A percentile compares a stretch with the other conserved stretches of the same genome.
phyloP scores from a whole-genome alignment of 2,329 filamentous ascomycete species.

The Claviceps monticola region DNA sequence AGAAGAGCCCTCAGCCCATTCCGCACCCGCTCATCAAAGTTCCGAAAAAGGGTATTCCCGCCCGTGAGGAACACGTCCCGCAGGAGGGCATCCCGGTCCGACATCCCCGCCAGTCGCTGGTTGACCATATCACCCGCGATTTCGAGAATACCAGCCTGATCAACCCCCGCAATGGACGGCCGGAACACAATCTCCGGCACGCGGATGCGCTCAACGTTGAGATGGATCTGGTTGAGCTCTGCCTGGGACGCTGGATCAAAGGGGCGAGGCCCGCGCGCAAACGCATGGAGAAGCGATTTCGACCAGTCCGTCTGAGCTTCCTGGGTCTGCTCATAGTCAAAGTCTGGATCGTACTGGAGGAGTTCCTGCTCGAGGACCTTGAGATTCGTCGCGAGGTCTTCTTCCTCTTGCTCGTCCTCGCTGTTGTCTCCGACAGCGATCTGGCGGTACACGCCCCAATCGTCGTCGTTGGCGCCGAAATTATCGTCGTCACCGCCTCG shows the following conservation, averaged over 20 bases:
- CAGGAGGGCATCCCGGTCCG: slow-evolving; percentile 54
- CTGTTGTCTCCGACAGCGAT: slow-evolving; percentile 73
- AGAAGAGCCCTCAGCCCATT: slow-evolving; percentile 60
- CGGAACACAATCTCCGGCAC: slow-evolving; percentile 91
- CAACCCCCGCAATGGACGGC: slow-evolving; percentile 77
- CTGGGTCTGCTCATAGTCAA: slow-evolving; percentile 83
- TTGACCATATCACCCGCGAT: slow-evolving; percentile 82
- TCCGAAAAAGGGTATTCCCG: slow-evolving; percentile 76
- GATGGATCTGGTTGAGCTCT: slow-evolving; percentile 75
- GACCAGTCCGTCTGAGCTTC: slow-evolving; percentile 94
- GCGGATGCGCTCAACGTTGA: slow-evolving; percentile 92
- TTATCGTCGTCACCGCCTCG: slow-evolving; percentile 87
- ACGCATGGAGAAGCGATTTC: slow-evolving; percentile 79
- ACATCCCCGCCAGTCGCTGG: slow-evolving; percentile 53
- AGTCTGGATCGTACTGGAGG: slow-evolving; percentile 71
- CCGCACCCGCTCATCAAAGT: slow-evolving; percentile 71
- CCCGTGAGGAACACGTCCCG: slow-evolving; percentile 87
- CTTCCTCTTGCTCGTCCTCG: slow-evolving; percentile 85
- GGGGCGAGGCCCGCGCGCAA: slow-evolving; percentile 73
- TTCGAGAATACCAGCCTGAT: slow-evolving; percentile 87
- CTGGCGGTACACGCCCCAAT: slow-evolving; percentile 93
- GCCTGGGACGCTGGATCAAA: slow-evolving; percentile 69
- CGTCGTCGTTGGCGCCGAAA: slow-evolving; percentile 92
- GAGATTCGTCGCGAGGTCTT: slow-evolving; percentile 63
- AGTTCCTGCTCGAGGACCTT: slow-evolving; percentile 72